These are phyloP conservation scores for Globisporangium nodosum DNA, from an alignment of 352 stramenopile species.

Conservation along the genomic window DNA sequence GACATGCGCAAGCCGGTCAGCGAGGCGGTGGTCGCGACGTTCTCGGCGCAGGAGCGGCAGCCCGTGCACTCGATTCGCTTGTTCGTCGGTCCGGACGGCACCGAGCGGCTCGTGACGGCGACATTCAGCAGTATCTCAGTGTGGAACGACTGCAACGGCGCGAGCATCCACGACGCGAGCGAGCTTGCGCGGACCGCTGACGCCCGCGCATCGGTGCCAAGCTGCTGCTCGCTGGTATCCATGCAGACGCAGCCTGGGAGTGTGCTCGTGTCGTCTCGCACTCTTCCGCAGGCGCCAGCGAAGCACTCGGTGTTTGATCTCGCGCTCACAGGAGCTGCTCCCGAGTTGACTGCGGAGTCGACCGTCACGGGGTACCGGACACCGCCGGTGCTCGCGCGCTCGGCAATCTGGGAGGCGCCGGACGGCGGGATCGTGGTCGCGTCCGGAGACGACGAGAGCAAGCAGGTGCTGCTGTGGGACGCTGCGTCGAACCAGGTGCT, in stretches of 20 bases:
- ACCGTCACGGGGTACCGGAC: conserved; percentile 35
- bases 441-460: conserved; percentile 18
- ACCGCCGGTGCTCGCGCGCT: conserved; percentile 34
- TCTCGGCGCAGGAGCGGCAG: conserved; percentile 33
- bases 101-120: conserved; percentile 31
- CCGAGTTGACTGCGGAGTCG: conserved; percentile 11
- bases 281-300: conserved; percentile 12
- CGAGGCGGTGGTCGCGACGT: conserved; percentile 26
- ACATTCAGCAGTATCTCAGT: conserved; percentile 39
- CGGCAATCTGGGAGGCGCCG: conserved; percentile 28
- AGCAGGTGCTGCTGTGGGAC: conserved; percentile 22
- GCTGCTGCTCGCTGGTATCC: conserved; percentile 30
- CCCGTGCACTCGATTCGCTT: conserved; percentile 48
- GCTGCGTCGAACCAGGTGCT: conserved; percentile 9
- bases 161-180: conserved; percentile 7
- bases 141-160: conserved; percentile 23
- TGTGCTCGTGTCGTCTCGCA: conserved; percentile 40
- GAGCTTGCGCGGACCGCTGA: conserved; percentile 8
- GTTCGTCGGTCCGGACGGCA: conserved; percentile 20
- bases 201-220: conserved; percentile 15
- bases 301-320: conserved; percentile 48
- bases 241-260: conserved; percentile 22
- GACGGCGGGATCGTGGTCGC: conserved; percentile 10
- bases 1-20: conserved; percentile 35
- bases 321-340: conserved; percentile 2